These are phyloP conservation scores for Globisporangium cystogenes DNA, from an alignment of 352 stramenopile genomes.

Conservation along the genomic window DNA sequence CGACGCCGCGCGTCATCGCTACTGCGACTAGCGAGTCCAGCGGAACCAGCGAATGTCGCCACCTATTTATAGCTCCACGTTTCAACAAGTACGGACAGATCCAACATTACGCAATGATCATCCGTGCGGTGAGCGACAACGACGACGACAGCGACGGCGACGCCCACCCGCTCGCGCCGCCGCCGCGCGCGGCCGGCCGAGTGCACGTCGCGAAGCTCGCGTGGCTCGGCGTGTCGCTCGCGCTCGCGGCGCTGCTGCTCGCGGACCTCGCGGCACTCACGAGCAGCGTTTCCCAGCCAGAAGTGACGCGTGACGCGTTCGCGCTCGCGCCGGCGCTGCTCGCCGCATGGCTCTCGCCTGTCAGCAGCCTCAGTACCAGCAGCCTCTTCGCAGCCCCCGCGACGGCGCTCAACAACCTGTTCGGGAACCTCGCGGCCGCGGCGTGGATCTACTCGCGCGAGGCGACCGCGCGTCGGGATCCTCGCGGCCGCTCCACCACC, in stretches of 20 bases:
- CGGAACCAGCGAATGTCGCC: too few species aligned
- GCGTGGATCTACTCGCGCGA: constrained; percentile 57
- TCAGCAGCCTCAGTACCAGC: background rate
- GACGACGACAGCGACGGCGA: constrained; percentile 33
- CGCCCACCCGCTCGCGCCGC: background rate
- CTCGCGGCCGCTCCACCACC: background rate
- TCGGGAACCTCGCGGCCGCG: constrained; percentile 32
- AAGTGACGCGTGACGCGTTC: constrained; percentile 24
- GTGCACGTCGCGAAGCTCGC: constrained; percentile 19
- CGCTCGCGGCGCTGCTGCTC: constrained; percentile 45
- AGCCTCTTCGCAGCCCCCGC: constrained; percentile 9
- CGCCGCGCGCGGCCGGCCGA: background rate
- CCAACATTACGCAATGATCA: too few species aligned
- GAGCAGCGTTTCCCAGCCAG: constrained; percentile 4
- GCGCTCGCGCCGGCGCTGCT: constrained; percentile 16
- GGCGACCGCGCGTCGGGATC: constrained; percentile 8
- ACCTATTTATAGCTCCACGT: background rate
- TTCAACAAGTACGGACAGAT: too few species aligned
- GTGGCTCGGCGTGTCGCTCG: constrained; percentile 42
- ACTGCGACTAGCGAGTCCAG: too few species aligned
- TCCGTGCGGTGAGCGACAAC: constrained; percentile 56
- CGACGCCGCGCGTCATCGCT: constrained; percentile 6
- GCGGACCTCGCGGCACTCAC: constrained; percentile 52
- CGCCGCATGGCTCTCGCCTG: background rate
- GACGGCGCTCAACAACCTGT: constrained; percentile 39